Evolutionary conservation across 768 basidiomycete genomes (phyloP), one percentile per base, ranked within the genome.

Genomic region (Naganishia vaughanmartiniae): DNA sequence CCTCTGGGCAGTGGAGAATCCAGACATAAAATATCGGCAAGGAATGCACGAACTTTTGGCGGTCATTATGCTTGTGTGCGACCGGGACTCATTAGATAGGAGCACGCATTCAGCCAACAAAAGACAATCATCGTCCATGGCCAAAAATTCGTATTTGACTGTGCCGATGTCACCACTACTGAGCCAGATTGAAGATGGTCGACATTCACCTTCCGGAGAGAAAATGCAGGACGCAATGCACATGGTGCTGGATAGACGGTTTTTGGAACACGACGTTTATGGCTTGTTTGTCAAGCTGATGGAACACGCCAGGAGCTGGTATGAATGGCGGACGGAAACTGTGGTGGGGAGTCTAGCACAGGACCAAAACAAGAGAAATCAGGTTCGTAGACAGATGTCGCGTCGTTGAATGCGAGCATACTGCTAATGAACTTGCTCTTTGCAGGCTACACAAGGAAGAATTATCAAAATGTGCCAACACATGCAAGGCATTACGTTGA

Each of bases 41-140:
- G 95, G 96, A 66, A 98, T 99, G 96, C 96, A 99, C 77, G 96
- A 99, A 78, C 83, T 98, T 11, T 85, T 97, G 26, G 96, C 94
- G 4, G 89, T 92, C 0, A 80, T 97, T 33, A 91, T 91, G 75
- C 87, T 90, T 76, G 89, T 89, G 1, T 84, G 90, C 68, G 89
- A 95, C 79, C 89, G 85, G 74, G 96, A 99, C 82, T 89, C 93
- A 0, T 79, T 92, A 30, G 28, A 60, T 28, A 26, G 51, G 0
- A 19, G 45, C 24, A 57, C 67, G 17, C 33, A 11, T 9, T 21
- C 24, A 46, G 45, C 31, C 17, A 14, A 24, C 2, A 63, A 63
- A 45, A 39, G 60, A 2, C 60, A 45, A 15, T 57, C 45, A 7
- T 28, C 39, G 6, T 26, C 53, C 55, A 36, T 28, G 55, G 15